Base-by-base conservation (phyloP, 208 protist genomes). In the Acanthamoeba healyi region DNA sequence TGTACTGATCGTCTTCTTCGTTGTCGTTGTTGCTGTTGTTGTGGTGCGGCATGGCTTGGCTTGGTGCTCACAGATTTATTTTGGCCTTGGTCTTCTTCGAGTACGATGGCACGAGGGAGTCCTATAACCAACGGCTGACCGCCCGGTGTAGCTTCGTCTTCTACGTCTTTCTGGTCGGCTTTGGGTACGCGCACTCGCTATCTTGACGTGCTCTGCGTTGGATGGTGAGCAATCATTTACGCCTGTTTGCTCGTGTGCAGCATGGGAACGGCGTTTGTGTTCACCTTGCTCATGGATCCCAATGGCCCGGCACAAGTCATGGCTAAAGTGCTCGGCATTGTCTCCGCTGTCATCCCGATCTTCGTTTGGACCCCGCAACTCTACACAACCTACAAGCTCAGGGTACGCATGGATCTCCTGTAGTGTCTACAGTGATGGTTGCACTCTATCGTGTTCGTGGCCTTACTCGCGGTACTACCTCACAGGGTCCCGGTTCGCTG, bases 321-420 rank as follows among this genome's bases (percentile, higher is more conserved):
- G 24, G 17, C 84, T 22, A 42, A 91, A 49, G 72, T 22, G 24
- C 56, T 91, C 9, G 84, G 54, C 38, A 91, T 91, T 40, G 84
- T 70, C 22, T 91, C 84, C 1, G 84, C 84, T 26, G 44, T 91
- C 40, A 26, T 91, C 5, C 84, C 84, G 22, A 24, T 91, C 26
- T 91, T 91, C 56, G 61, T 72, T 0, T 91, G 84, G 84, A 91
- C 84, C 4, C 84, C 84, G 14, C 84, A 91, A 42, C 51, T 91
- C 61, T 91, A 72, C 58, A 72, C 61, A 3, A 91, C 84, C 26
- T 91, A 72, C 84, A 91, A 91, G 56, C 46, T 74, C 34, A 91
- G 72, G 84, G 82, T 65, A 87, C 2, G 54, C 54, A 19, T n/a
- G n/a, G 6, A 15, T 38, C n/a, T 19, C 34, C 19, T 38, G n/a